phyloP scores from a whole-genome alignment of 352 stramenopile genomes.

The Nothophytophthora sp. region DNA sequence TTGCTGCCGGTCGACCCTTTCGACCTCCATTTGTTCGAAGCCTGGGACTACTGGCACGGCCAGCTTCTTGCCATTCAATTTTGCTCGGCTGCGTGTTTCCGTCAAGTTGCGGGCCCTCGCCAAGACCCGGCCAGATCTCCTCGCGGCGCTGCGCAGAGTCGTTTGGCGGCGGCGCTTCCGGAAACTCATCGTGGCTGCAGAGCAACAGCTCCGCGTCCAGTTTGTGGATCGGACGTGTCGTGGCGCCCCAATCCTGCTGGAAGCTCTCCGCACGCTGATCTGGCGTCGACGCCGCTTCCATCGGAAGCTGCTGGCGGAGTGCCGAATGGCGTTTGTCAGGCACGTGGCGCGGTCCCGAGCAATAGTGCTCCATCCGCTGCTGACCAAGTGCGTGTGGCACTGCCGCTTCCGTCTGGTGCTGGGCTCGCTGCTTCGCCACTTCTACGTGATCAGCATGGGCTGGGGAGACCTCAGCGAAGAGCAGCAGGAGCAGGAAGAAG shows the following conservation, averaged over 20 bases:
- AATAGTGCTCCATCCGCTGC: conserved; percentile 4
- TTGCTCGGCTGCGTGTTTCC: conserved; percentile 1
- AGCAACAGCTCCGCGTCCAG: conserved; percentile 8
- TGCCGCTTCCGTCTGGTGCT: conserved; percentile 13
- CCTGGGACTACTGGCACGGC: conserved; percentile 21
- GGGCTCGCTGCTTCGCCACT: conserved; percentile 2
- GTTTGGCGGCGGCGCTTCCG: conserved; percentile 21
- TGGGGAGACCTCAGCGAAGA: conserved; percentile 13
- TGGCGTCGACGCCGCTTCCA: conserved; percentile 23
- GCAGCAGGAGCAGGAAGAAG: conserved; percentile 15
- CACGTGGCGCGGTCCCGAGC: not conserved
- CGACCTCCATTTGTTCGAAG: conserved; percentile 18
- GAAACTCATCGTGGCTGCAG: not conserved
- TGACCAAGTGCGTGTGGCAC: conserved; percentile 16
- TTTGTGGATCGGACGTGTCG: conserved; percentile 6
- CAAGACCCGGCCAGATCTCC: conserved; percentile 2
- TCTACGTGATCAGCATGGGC: conserved; percentile 13
- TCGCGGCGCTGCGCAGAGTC: conserved; percentile 9
- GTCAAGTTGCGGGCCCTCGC: conserved; percentile 7
- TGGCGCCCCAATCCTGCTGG: conserved; percentile 6
- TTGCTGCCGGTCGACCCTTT: conserved; percentile 38
- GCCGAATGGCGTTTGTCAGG: conserved; percentile 5
- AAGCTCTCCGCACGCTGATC: conserved; percentile 10
- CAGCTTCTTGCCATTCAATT: not conserved
- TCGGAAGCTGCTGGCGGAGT: conserved; percentile 13